These are phyloP conservation scores for Pouteria campechiana DNA, from an alignment of 179 eudicot genomes.

Conservation along the genomic window DNA sequence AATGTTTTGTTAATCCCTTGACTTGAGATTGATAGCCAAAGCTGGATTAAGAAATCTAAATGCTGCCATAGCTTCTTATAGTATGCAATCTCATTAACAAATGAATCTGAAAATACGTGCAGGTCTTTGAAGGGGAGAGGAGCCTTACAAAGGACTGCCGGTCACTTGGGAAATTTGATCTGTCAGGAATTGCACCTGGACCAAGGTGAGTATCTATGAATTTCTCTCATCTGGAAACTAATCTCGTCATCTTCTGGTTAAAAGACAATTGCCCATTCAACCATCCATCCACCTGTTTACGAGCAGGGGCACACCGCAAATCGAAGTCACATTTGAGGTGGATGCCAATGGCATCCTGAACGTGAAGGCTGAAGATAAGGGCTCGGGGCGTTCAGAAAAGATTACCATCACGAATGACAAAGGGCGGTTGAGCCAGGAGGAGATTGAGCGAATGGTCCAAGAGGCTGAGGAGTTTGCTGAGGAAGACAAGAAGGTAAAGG, in stretches of 20 bases:
- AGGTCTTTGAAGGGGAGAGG: constrained; percentile 21
- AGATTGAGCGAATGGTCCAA: constrained; percentile 23
- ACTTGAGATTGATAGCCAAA: no score
- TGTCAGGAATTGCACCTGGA: constrained; percentile 18
- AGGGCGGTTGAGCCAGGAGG: constrained; percentile 23
- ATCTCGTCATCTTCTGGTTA: background rate
- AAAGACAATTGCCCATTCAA: no score
- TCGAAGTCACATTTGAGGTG: constrained; percentile 24
- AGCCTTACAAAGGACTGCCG: constrained; percentile 12
- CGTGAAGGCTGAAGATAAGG: constrained; percentile 30
- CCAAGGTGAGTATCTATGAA: constrained; percentile 7
- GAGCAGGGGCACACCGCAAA: constrained; percentile 25
- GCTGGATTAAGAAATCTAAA: no score
- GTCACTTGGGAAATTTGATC: constrained; percentile 12
- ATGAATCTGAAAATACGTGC: no score
- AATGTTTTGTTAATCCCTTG: no score
- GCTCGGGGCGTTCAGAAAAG: constrained; percentile 20
- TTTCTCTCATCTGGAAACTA: background rate
- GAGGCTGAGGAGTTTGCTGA: constrained; percentile 31
- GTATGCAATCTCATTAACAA: no score
- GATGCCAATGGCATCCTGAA: constrained; percentile 26
- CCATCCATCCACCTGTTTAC: no score
- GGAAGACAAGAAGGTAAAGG: constrained; percentile 25
- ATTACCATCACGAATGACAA: constrained; percentile 27
- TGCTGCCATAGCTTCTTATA: no score